phyloP scores from a whole-genome alignment of 208 protist species.

The Acanthamoeba lugdunensis region DNA sequence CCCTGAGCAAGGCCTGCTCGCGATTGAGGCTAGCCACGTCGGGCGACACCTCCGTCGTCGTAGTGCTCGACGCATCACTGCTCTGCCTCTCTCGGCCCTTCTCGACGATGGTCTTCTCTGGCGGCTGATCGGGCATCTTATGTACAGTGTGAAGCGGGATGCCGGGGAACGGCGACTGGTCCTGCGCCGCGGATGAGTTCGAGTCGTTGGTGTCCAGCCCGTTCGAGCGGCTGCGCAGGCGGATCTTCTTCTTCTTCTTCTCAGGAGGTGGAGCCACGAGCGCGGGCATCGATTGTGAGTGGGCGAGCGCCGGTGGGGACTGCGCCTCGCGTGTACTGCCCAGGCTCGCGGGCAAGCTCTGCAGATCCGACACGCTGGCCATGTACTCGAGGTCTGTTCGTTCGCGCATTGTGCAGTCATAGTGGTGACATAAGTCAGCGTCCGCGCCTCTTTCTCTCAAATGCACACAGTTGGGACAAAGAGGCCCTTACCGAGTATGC shows the following conservation, averaged over 20 bases:
- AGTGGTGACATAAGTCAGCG: background rate
- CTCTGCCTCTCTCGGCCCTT: background rate
- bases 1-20: background rate
- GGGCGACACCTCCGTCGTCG: background rate
- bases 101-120: background rate
- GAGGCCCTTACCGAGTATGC: conserved; percentile 9
- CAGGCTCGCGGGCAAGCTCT: background rate
- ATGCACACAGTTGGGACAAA: background rate
- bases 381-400: conserved; percentile 60
- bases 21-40: background rate
- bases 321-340: background rate
- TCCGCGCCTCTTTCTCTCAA: too few species aligned
- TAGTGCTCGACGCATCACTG: background rate
- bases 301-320: background rate
- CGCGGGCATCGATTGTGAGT: conserved; percentile 5
- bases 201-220: background rate
- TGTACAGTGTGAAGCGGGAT: conserved; percentile 63
- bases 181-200: conserved; percentile 6
- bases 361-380: conserved; percentile 36
- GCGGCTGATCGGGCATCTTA: conserved; percentile 37
- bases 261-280: background rate
- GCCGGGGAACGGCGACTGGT: conserved; percentile 59
- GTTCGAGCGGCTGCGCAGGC: conserved; percentile 10
- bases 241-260: conserved; percentile 43
- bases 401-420: background rate